Conservation (phyloP, 441 rosid genomes). For the Aquilaria agallochum region DNA sequence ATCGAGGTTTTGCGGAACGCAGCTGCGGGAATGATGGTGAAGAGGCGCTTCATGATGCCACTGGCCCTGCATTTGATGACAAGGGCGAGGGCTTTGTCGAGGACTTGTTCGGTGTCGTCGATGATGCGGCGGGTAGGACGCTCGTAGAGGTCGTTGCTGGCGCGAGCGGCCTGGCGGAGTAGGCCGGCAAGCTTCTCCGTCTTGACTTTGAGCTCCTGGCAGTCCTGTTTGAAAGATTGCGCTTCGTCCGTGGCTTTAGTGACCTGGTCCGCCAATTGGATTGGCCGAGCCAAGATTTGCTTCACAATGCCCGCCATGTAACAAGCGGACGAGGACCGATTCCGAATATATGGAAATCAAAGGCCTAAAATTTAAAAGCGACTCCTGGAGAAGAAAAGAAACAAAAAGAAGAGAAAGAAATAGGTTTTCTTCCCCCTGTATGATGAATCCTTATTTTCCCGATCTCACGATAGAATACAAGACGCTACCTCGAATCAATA, state of each 20-base stretch:
- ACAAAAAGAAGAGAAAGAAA: neutral
- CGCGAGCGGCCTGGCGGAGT: constrained; percentile 68
- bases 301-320: constrained; percentile 66
- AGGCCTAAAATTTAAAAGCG: neutral
- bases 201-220: constrained; percentile 57
- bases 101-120: constrained; percentile 69
- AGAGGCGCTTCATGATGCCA: constrained; percentile 50
- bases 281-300: constrained; percentile 53
- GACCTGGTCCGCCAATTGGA: constrained; percentile 61
- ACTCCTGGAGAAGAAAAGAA: neutral
- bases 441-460: neutral
- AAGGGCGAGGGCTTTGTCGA: constrained; percentile 54
- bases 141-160: constrained; percentile 58
- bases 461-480: no score
- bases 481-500: neutral
- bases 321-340: constrained; percentile 22
- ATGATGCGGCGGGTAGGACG: constrained; percentile 71
- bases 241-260: constrained; percentile 51
- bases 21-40: constrained; percentile 70
- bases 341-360: neutral
- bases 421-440: neutral
- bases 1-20: constrained; percentile 52
- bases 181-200: constrained; percentile 60
- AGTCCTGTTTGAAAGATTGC: constrained; percentile 56
- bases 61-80: constrained; percentile 59